Base-by-base conservation (phyloP, 257 asterid genomes). In the Ophiorrhiza pumila region DNA sequence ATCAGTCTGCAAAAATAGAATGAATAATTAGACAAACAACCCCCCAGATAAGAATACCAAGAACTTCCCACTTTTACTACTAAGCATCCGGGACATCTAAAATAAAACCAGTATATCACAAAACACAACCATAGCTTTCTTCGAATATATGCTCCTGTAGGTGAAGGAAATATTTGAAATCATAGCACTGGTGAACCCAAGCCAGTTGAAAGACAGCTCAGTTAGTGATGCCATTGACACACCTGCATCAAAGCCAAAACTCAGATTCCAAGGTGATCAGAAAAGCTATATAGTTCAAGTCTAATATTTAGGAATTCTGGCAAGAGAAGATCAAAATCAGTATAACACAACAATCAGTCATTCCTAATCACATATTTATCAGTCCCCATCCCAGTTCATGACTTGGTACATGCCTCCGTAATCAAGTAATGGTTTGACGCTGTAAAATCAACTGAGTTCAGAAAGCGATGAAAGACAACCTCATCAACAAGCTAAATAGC, bases 121-220 rank as follows among this genome's bases (percentile, higher is more conserved):
- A 70, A 69, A 66, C 74, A 72, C 77, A 68, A 92, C 99, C 99
- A 92, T 95, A 49, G 99, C 99, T 92, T 95, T 95, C 88, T 95
- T 95, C 2, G 99, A 95, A 80, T 95, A 95, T 59, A 95, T 89
- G 88, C 99, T 95, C 91, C 99, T 82, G 80, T 92, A 95, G 52
- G 99, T 95, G 96, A 95, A 95, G 58, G 98, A 92, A 91, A 95
- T 87, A 83, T 95, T 95, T 75, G 99, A 95, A 79, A 95, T 95
- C 99, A 95, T 95, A 35, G 99, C 99, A 73, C 98, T 95, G 74
- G 76, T 76, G 79, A 95, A 95, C 27, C 99, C 98, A 49, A 43
- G 12, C 99, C 99, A 95, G 85, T 95, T 95, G 92, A 95, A 95
- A 31, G 99, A 95, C 65, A 95, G 81, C 81, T 95, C 99, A 23